Conservation (phyloP, 2,329 filamentous ascomycete species). For the Claviceps pazoutovae region DNA sequence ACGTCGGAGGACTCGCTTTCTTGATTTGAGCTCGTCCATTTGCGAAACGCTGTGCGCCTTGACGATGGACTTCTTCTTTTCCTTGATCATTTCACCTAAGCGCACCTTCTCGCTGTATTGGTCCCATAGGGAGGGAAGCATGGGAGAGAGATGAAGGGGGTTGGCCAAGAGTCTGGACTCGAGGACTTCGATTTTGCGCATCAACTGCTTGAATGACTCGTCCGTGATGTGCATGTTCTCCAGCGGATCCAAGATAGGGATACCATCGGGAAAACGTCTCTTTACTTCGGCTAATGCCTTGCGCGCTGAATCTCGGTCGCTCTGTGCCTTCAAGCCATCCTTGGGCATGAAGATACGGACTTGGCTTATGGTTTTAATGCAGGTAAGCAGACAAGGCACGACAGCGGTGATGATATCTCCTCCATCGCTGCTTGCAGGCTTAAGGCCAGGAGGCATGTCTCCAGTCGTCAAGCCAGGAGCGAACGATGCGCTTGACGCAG, state of each 20-base stretch:
- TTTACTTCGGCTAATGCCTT: constrained; percentile 66
- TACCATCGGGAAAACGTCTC: constrained; percentile 79
- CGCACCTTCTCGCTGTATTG: constrained; percentile 74
- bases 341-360: constrained; percentile 72
- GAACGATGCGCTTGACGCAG: constrained; percentile 34
- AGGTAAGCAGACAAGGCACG: constrained; percentile 74
- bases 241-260: constrained; percentile 80
- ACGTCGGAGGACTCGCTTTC: constrained; percentile 86
- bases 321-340: constrained; percentile 48
- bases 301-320: constrained; percentile 53
- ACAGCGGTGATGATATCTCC: constrained; percentile 17
- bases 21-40: constrained; percentile 87
- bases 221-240: constrained; percentile 94
- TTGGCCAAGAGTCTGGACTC: constrained; percentile 82
- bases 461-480: constrained; percentile 18
- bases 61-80: constrained; percentile 72
- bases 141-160: constrained; percentile 79
- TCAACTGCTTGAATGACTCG: constrained; percentile 81
- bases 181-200: constrained; percentile 91
- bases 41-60: constrained; percentile 81
- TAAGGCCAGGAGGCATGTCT: constrained; percentile 49
- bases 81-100: constrained; percentile 67
- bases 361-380: constrained; percentile 72
- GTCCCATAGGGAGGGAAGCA: constrained; percentile 71
- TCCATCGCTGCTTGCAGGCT: constrained; percentile 16